These are phyloP conservation scores for Heterococcus sp. DNA, from an alignment of 108 stramenopile genomes.

Conservation along the genomic window DNA sequence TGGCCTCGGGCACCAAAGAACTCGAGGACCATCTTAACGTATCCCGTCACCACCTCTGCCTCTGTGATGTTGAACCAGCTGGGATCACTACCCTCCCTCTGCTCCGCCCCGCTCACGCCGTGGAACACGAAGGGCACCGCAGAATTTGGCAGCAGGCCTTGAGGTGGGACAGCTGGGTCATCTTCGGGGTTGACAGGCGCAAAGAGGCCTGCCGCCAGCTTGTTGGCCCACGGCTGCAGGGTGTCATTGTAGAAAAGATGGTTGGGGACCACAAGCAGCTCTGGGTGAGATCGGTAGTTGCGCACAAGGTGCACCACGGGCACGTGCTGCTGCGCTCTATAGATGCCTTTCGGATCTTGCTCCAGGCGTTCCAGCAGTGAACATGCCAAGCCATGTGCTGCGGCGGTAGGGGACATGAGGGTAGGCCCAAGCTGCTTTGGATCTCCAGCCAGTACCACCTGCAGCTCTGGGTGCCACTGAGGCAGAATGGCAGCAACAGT, in stretches of 20 bases:
- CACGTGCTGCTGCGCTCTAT: no score
- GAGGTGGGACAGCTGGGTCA: neutral
- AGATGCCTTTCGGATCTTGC: neutral
- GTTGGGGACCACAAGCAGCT: conserved; percentile 12
- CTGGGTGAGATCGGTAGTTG: conserved; percentile 40
- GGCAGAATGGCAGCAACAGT: conserved; percentile 36
- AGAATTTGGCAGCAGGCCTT: neutral
- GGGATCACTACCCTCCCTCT: neutral
- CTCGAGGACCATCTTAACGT: neutral
- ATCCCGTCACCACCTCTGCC: neutral
- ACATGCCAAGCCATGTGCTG: neutral
- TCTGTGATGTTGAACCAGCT: neutral
- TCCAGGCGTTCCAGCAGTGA: neutral
- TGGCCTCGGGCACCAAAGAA: neutral
- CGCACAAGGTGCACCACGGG: conserved; percentile 3
- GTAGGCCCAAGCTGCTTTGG: conserved; percentile 24
- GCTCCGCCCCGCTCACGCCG: neutral
- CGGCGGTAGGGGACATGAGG: neutral
- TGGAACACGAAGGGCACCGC: neutral
- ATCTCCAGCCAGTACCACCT: conserved; percentile 42
- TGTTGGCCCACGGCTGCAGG: conserved; percentile 15
- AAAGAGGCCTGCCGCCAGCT: neutral
- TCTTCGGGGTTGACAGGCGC: neutral
- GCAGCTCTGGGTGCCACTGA: conserved; percentile 8
- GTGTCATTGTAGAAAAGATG: conserved; percentile 19